Base-by-base conservation (phyloP, 805 yeast species). In the Isabelozyma heimii region DNA sequence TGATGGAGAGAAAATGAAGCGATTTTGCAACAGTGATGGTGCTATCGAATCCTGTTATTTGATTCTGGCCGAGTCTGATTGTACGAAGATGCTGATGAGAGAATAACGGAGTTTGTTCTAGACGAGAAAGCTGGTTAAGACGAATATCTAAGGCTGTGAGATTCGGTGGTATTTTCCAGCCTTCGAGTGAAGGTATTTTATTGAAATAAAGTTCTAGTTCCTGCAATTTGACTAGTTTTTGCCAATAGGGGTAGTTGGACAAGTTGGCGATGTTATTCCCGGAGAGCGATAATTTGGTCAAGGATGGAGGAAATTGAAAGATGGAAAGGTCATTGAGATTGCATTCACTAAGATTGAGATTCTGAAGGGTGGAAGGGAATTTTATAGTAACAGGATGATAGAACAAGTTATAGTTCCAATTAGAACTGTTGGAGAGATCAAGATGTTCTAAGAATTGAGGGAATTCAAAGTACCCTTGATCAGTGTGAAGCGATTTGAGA, bases 341-440 rank as follows among this genome's bases (percentile, higher is more conserved):
- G 44, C 72, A 67, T 20, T 57, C 63, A 1, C 59, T 49, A 41
- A 71, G 48, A 28, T 61, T 59, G 37, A 72, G 50, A 9, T 51
- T 48, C 3, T 48, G 47, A 27, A 67, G 52, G 12, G 49, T 45
- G 2, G 49, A 43, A 0, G 70, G 69, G 40, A 67, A 65, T 8
- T 42, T 52, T 15, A 65, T 50, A 15, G 67, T 53, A 13, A 45
- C 39, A 9, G 50, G 51, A 10, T 54, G 42, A 30, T 7, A 10
- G 8, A 10, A 30, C 35, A 30, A 30, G 8, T 13, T 30, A 13
- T 30, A 30, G n/a, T 30, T 30, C 15, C 15, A 37, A 15, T 37
- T 37, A 8, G 40, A 37, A 43, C 64, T 60, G 20, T 59, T 54
- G 20, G 56, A 52, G n/a, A 66, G 41, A 26, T 62, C 54, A 27